A percentile compares a stretch with the other conserved stretches of the same genome.
Conservation (phyloP, 345 rosid species). For the Orychophragmus violaceus region DNA sequence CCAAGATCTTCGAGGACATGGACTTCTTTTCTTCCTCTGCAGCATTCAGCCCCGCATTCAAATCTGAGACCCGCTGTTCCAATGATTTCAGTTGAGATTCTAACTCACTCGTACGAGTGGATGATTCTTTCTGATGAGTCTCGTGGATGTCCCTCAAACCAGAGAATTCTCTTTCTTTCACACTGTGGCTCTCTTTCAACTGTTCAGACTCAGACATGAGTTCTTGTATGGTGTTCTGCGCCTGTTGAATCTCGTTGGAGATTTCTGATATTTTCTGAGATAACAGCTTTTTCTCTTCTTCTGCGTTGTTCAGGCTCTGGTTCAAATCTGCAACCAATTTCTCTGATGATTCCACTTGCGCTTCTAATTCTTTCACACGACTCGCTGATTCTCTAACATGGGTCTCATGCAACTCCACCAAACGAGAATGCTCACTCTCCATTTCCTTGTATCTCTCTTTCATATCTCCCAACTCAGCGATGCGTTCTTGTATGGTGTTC, state of each 20-base stretch:
- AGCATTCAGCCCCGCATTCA: slow-evolving; percentile 38
- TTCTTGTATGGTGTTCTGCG: slow-evolving; percentile 37
- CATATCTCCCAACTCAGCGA: slow-evolving; percentile 35
- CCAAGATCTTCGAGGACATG: slow-evolving; percentile 44
- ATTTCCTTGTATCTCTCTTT: slow-evolving; percentile 56
- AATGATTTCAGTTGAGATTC: slow-evolving; percentile 36
- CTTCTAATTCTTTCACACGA: slow-evolving; percentile 17
- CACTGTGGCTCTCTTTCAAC: slow-evolving; percentile 29
- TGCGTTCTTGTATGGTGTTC: slow-evolving; percentile 32
- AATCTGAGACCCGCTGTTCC: slow-evolving; percentile 33
- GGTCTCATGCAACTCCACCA: slow-evolving; percentile 41
- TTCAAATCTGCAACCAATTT: slow-evolving; percentile 44
- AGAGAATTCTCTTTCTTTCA: slow-evolving; percentile 40
- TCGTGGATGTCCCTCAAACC: slow-evolving; percentile 36
- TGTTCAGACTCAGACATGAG: slow-evolving; percentile 41
- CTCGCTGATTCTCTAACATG: slow-evolving; percentile 43
- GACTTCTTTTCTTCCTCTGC: slow-evolving; percentile 52
- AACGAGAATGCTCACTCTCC: slow-evolving; percentile 46
- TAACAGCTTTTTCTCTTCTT: slow-evolving; percentile 54
- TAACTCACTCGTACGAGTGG: slow-evolving; percentile 25
- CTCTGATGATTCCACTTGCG: slow-evolving; percentile 47
- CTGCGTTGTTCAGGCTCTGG: slow-evolving; percentile 35
- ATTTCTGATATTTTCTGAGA: slow-evolving; percentile 40
- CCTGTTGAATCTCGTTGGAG: slow-evolving; percentile 45
- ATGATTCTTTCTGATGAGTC: slow-evolving; percentile 47